Conservation (phyloP, 768 basidiomycete species). For the Goffeauzyma gilvescens region DNA sequence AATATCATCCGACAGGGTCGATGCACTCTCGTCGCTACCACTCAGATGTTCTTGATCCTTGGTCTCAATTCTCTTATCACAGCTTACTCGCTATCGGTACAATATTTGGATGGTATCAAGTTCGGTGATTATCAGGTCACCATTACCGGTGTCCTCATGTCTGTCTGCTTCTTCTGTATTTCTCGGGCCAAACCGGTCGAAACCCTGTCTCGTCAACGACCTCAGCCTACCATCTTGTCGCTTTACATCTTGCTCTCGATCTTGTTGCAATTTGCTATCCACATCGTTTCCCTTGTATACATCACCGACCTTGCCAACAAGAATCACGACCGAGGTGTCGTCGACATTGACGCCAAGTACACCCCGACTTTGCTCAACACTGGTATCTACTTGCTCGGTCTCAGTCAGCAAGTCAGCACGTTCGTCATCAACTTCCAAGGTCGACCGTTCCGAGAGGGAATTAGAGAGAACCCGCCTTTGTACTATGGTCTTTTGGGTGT, state of each 20-base stretch:
- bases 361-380: constrained; percentile 88
- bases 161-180: constrained; percentile 94
- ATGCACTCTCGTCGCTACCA: constrained; percentile 92
- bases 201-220: constrained; percentile 79
- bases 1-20: constrained; percentile 97
- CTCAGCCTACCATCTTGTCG: constrained; percentile 90
- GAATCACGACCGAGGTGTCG: constrained; percentile 57
- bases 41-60: constrained; percentile 99
- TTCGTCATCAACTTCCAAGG: constrained; percentile 97
- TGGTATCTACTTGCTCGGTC: constrained; percentile 81
- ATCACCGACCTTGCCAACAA: constrained; percentile 69
- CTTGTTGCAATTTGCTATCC: constrained; percentile 76
- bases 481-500: constrained; percentile 84
- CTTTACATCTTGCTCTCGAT: constrained; percentile 84
- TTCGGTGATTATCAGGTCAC: constrained; percentile 98
- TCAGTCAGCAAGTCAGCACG: constrained; percentile 95
- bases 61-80: constrained; percentile 95
- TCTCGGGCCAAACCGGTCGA: constrained; percentile 96
- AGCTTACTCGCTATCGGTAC: constrained; percentile 92
- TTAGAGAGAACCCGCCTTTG: constrained; percentile 82
- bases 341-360: constrained; percentile 91
- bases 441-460: constrained; percentile 93
- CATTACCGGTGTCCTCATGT: constrained; percentile 91
- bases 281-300: constrained; percentile 75
- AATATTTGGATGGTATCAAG: constrained; percentile 96